Evolutionary conservation across 148 eudicot species (phyloP), one percentile per base, ranked within the genome.

Genomic region (Fagopyrum homotropicum): DNA sequence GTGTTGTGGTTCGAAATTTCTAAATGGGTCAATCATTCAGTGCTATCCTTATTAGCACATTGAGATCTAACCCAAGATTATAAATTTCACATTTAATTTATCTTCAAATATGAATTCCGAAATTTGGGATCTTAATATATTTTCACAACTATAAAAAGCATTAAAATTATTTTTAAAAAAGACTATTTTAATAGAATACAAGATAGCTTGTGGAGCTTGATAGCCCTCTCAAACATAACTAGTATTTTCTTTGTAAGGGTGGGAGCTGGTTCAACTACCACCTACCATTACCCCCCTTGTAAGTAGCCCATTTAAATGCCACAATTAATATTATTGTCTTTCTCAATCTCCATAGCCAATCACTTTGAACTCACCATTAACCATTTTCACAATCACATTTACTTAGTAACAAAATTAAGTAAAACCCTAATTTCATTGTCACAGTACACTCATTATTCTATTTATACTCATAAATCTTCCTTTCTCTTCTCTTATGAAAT

Each of bases 241-340:
- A 35, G 5, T 66, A 16, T 63, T 61, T 61, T 30, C n/a, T 11
- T 16, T 30, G 17, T 14, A 14, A n/a, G 71, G 17, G 17, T 66
- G 71, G 71, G 71, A 66, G 40, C 40, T 35, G 71, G 71, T 66
- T 66, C 45, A 66, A 66, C 71, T 46, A 66, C 71, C 71, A 66
- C 71, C 71, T 66, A 66, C 71, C 71, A 66, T 66, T 66, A 35
- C 71, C 46, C 71, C 71, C 46, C 30, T 66, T 14, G 71, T 66
- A 66, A 66, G 71, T 66, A 35, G 71, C 71, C 71, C 71, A 66
- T 66, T 66, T 66, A 35, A 66, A 66, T 66, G 71, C 71, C 47
- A 66, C 71, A 66, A 66, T 66, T 15, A 43, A 66, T 66, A 66
- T 35, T 46, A 40, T 49, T 66, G 71, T 66, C 71, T 66, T 40